Conservation (phyloP, 2,329 filamentous ascomycete genomes). For the Trichothecium sympodiale region DNA sequence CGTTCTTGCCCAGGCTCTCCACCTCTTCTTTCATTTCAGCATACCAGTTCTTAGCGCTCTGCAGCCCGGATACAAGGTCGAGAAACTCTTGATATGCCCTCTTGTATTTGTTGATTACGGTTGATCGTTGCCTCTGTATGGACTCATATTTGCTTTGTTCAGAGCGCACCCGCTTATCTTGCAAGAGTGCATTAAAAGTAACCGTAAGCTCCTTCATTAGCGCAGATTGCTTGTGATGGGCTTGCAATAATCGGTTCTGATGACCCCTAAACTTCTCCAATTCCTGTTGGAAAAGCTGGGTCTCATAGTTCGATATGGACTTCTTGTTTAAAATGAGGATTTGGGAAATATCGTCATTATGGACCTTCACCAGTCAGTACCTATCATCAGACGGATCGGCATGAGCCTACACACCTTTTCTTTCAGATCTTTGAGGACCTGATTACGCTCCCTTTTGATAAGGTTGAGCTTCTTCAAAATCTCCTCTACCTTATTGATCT, state of each 20-base stretch:
- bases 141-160: constrained; percentile 93
- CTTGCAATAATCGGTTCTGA: constrained; percentile 81
- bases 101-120: constrained; percentile 79
- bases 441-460: constrained; percentile 81
- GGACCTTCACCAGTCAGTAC: constrained; percentile 50
- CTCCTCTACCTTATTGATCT: constrained; percentile 82
- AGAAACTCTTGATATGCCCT: constrained; percentile 87
- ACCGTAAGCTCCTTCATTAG: constrained; percentile 90
- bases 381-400: constrained; percentile 10
- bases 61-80: constrained; percentile 75
- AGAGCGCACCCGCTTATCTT: constrained; percentile 85
- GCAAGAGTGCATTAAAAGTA: constrained; percentile 75
- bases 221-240: constrained; percentile 88
- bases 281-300: constrained; percentile 85
- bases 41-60: constrained; percentile 88
- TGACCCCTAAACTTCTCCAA: constrained; percentile 95
- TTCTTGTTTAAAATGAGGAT: constrained; percentile 98
- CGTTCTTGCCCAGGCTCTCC: constrained; percentile 86
- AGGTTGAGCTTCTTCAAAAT: constrained; percentile 83
- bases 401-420: constrained; percentile 59
- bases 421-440: constrained; percentile 92
- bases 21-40: constrained; percentile 92
- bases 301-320: constrained; percentile 83
- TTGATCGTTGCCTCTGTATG: constrained; percentile 71
- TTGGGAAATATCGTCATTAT: constrained; percentile 94